Evolutionary conservation across 163 green algal genomes (phyloP), one percentile per base, ranked within the genome.

Genomic region (Chlorella variabilis): DNA sequence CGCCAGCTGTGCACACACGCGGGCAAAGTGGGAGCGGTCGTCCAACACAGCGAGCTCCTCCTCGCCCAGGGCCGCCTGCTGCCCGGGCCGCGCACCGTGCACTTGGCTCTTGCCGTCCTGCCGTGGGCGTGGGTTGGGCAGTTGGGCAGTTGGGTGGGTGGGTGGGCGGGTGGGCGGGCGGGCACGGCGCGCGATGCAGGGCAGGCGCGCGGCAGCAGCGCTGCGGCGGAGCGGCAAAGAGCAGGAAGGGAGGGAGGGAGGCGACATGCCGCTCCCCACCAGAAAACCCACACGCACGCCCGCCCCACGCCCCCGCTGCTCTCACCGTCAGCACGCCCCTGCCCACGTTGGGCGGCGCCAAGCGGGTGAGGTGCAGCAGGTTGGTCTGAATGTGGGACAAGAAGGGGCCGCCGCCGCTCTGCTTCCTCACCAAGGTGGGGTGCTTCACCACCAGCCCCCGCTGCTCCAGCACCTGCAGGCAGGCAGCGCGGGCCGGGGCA

Each of bases 331-430:
- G n/a, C n/a, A n/a, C n/a, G n/a, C n/a, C n/a, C n/a, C n/a, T n/a
- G n/a, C 88, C 76, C 2, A 94, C 33, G 9, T 83, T 38, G 5
- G 51, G 71, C 23, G 91, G 91, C 18, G 89, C 87, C 62, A 90
- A 95, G 49, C 87, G 82, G 4, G 69, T 65, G n/a, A 94, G 86
- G 87, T 95, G 91, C 75, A 94, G 41, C 68, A 95, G 62, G 77
- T 89, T 91, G 25, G 89, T 92, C 27, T 77, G 42, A 0, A 80
- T 58, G 74, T 71, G 74, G 58, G 5, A 27, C 11, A 15, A 11
- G 58, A 27, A 13, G 13, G 27, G n/a, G 31, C 27, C 0, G 31
- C 4, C 29, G 38, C 17, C 27, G 38, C 51, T 38, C 6, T 59
- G 39, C 4, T 27, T n/a, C 58, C 61, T 71, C 27, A 84, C 34